Percentiles rank a stretch among this genome's conserved stretches.
Evolutionary conservation across 1,284 basidiomycete species (phyloP).

Genomic region (Butyriboletus appendiculatus): DNA sequence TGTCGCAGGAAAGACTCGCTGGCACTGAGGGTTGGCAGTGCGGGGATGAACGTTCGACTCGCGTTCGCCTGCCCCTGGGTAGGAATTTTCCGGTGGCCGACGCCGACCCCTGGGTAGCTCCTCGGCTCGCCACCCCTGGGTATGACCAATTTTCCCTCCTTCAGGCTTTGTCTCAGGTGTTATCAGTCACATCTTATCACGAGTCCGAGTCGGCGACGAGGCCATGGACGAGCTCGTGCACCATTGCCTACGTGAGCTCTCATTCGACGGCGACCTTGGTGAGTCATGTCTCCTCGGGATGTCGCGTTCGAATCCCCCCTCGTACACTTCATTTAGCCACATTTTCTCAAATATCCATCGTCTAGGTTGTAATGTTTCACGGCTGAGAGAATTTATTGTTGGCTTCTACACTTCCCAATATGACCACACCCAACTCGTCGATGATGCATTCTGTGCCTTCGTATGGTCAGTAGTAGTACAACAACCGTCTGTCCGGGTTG

Average conservation of each 20-base stretch:
- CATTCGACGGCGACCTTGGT: conserved; percentile 84
- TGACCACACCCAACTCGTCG: conserved; percentile 55
- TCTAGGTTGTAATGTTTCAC: conserved; percentile 68
- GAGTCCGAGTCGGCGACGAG: neutral
- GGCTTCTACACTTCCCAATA: conserved; percentile 58
- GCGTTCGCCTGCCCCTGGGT: too few species aligned
- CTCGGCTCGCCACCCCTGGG: too few species aligned
- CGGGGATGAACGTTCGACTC: too few species aligned
- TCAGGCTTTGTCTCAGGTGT: too few species aligned
- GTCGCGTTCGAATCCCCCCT: conserved; percentile 47
- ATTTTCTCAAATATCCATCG: conserved; percentile 23
- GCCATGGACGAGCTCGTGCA: conserved; percentile 74
- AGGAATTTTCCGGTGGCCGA: too few species aligned
- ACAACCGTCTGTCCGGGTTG: conserved; percentile 71
- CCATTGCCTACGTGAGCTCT: conserved; percentile 73
- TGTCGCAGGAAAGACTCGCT: too few species aligned
- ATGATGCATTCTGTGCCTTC: conserved; percentile 76
- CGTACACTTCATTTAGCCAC: conserved; percentile 20
- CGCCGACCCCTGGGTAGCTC: too few species aligned
- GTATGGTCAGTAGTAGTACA: conserved; percentile 78
- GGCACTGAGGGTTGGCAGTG: too few species aligned
- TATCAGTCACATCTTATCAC: neutral
- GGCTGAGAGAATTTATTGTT: conserved; percentile 65
- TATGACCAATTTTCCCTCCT: too few species aligned
- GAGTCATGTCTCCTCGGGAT: conserved; percentile 33